A percentile compares a stretch with the other conserved stretches of the same genome.
Evolutionary conservation across 2,329 filamentous ascomycete genomes (phyloP).

Genomic region (Thermomyces lanuginosus): DNA sequence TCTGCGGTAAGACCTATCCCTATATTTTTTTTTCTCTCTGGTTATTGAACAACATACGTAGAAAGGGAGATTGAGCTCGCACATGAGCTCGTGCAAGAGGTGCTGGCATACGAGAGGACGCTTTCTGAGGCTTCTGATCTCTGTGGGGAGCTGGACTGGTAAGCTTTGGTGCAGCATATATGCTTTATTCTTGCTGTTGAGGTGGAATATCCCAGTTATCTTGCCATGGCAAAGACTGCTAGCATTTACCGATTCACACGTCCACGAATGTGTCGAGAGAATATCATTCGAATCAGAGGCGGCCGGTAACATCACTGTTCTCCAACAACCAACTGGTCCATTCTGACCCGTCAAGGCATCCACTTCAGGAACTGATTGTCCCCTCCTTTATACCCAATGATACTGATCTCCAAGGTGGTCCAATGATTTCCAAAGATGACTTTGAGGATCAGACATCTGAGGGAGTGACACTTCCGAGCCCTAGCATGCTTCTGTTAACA

Average conservation of each 20-base stretch:
- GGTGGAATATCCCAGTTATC: slow-evolving; percentile 38
- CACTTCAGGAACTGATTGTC: slow-evolving; percentile 71
- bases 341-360: slow-evolving; percentile 38
- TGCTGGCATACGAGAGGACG: slow-evolving; percentile 52
- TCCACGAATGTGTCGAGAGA: slow-evolving; percentile 54
- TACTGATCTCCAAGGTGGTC: slow-evolving; percentile 41
- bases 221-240: slow-evolving; percentile 66
- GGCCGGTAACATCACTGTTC: slow-evolving; percentile 42
- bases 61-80: slow-evolving; percentile 83
- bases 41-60: slow-evolving; percentile 15
- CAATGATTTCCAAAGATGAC: slow-evolving; percentile 1
- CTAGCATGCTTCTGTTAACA: slow-evolving; percentile 65
- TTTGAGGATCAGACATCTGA: background rate
- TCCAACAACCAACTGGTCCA: background rate
- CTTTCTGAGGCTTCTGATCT: slow-evolving; percentile 57
- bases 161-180: slow-evolving; percentile 2
- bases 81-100: slow-evolving; percentile 53
- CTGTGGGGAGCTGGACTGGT: slow-evolving; percentile 69
- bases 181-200: slow-evolving; percentile 10
- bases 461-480: slow-evolving; percentile 14
- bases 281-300: slow-evolving; percentile 55
- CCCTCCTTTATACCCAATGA: slow-evolving; percentile 71
- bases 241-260: slow-evolving; percentile 53
- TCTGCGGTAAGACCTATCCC: slow-evolving; percentile 53
- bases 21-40: background rate